These are phyloP conservation scores for Nicotiana obtusifolia DNA, from an alignment of 257 asterid genomes.

Conservation along the genomic window DNA sequence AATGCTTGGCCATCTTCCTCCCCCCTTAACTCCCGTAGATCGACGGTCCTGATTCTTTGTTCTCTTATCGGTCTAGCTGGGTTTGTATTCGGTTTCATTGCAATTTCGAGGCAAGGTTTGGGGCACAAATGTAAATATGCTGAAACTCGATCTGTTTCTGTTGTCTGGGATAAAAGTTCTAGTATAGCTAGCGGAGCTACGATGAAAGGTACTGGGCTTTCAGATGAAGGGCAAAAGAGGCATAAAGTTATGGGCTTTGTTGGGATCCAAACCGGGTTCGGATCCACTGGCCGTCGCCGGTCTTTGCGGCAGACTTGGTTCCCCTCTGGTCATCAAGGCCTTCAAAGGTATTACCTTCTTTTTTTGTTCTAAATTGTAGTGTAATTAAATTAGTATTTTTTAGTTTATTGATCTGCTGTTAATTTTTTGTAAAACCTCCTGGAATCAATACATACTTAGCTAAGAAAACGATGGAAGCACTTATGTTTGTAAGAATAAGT, in stretches of 20 bases:
- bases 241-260: conserved; percentile 89
- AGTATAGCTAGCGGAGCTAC: conserved; percentile 7
- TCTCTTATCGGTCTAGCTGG: conserved; percentile 50
- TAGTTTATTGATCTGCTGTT: neutral
- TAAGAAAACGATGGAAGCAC: neutral
- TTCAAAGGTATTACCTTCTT: conserved; percentile 43
- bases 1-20: conserved; percentile 53
- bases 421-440: neutral
- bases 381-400: neutral
- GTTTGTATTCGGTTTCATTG: conserved; percentile 44
- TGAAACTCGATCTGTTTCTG: conserved; percentile 66
- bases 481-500: neutral
- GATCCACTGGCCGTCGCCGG: conserved; percentile 69
- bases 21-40: conserved; percentile 34
- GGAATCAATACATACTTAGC: neutral
- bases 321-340: conserved; percentile 78
- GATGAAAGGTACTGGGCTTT: conserved; percentile 15
- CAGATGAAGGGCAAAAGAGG: conserved; percentile 50
- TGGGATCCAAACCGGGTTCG: conserved; percentile 90
- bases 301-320: conserved; percentile 89
- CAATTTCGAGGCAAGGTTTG: conserved; percentile 37
- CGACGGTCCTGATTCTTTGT: conserved; percentile 38
- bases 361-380: neutral
- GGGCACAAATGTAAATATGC: conserved; percentile 37
- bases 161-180: conserved; percentile 64